These are phyloP conservation scores for Colletotrichum spinosum DNA, from an alignment of 2,329 filamentous ascomycete genomes.

Conservation along the genomic window DNA sequence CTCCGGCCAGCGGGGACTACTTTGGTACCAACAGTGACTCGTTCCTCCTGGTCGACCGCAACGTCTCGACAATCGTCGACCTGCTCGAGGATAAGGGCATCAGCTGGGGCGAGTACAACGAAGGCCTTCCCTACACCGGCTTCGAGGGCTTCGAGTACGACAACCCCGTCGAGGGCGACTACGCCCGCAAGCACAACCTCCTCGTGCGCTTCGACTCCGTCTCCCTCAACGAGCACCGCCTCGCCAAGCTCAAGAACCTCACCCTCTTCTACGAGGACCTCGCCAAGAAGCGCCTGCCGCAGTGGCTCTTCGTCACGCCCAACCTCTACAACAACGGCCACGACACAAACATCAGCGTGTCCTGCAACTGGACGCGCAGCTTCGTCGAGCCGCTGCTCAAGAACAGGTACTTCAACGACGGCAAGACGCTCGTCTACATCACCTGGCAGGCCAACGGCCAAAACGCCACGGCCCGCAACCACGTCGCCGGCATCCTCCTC, in stretches of 20 bases:
- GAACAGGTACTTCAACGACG: slow-evolving; percentile 62
- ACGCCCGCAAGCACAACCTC: slow-evolving; percentile 25
- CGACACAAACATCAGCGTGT: slow-evolving; percentile 40
- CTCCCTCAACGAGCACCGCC: slow-evolving; percentile 1
- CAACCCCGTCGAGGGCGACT: slow-evolving; percentile 15
- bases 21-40: slow-evolving; percentile 73
- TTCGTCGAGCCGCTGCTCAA: slow-evolving; percentile 66
- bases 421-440: slow-evolving; percentile 68
- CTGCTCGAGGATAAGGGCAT: slow-evolving; percentile 46
- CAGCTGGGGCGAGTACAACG: slow-evolving; percentile 48
- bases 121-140: slow-evolving; percentile 46
- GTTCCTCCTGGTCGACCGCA: slow-evolving; percentile 67
- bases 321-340: slow-evolving; percentile 27
- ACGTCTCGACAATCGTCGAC: slow-evolving; percentile 59
- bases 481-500: slow-evolving; percentile 76
- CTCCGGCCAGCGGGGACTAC: slow-evolving; percentile 70
- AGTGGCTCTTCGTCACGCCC: slow-evolving; percentile 23
- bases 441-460: slow-evolving; percentile 85
- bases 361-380: slow-evolving; percentile 61
- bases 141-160: slow-evolving; percentile 22
- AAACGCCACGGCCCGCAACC: slow-evolving; percentile 72
- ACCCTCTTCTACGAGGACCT: slow-evolving; percentile 22
- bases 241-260: slow-evolving; percentile 12
- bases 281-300: slow-evolving; percentile 9
- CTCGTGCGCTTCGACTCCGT: slow-evolving; percentile 21